These are phyloP conservation scores for Ganoderma lingzhi DNA, from an alignment of 1,284 basidiomycete species.

Conservation along the genomic window DNA sequence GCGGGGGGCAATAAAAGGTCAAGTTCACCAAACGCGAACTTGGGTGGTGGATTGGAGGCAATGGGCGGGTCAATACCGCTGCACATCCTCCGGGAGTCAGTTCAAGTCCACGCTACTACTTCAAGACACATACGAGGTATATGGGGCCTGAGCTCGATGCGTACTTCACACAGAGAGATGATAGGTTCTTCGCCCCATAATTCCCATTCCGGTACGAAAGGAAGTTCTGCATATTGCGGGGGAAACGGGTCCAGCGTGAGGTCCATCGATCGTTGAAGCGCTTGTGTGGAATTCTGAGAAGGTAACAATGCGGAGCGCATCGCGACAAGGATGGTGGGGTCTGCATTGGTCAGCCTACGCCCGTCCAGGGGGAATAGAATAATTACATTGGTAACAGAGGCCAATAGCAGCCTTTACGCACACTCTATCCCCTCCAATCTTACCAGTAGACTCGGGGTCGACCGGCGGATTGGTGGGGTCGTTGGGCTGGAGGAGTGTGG, in stretches of 20 bases:
- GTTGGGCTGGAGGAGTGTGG: conserved; percentile 33
- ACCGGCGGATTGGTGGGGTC: conserved; percentile 34
- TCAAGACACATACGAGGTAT: conserved; percentile 20
- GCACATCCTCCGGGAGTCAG: conserved; percentile 10
- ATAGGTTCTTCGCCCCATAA: conserved; percentile 66
- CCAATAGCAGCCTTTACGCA: conserved; percentile 72
- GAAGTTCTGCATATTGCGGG: conserved; percentile 39
- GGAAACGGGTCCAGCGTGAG: conserved; percentile 50
- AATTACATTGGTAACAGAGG: conserved; percentile 66
- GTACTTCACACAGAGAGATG: conserved; percentile 70
- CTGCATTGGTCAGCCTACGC: conserved; percentile 44
- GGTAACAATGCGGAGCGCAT: conserved; percentile 55
- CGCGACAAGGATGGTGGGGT: conserved; percentile 68
- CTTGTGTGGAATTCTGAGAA: conserved; percentile 27
- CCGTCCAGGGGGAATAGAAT: neutral
- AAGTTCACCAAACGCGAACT: conserved; percentile 51
- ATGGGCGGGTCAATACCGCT: conserved; percentile 55
- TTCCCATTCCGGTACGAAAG: conserved; percentile 59
- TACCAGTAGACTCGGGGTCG: conserved; percentile 43
- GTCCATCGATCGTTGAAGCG: conserved; percentile 52
- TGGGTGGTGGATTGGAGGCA: conserved; percentile 51
- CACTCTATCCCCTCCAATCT: conserved; percentile 52
- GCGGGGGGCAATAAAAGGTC: conserved; percentile 54
- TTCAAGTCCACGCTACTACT: conserved; percentile 46
- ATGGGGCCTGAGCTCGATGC: conserved; percentile 51